Base-by-base conservation (phyloP, 257 asterid genomes). In the Gardenia jasminoides region DNA sequence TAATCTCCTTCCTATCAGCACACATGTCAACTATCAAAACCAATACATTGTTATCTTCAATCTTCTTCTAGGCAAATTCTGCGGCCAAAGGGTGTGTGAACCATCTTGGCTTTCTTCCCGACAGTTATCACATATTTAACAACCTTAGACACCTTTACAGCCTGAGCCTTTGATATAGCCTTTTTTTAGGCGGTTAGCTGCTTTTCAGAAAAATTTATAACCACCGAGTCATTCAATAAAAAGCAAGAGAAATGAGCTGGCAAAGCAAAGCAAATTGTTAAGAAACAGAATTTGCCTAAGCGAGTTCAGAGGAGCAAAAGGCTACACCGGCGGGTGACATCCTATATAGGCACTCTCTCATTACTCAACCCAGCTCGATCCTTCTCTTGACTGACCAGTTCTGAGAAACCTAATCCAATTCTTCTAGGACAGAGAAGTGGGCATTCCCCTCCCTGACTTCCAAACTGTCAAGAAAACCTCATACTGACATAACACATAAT, bases 41-140 rank as follows among this genome's bases (percentile, higher is more conserved):
- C 70, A 84, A 72, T 62, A 85, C 81, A 41, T 81, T 84, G 79
- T 84, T 81, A 58, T 84, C 87, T 75, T 84, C 87, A 44, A 84
- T 84, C 73, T 84, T 84, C 76, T 84, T 81, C 87, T 81, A 78
- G 61, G 87, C 87, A n/a, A 85, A 84, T 76, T 84, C 87, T 33
- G 87, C 78, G 6, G 87, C 81, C 76, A 84, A 82, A 7, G 87
- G 87, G 81, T 6, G 87, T 84, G 79, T 85, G 82, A 83, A 84
- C 78, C 83, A 81, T 84, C 71, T 80, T 78, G 0, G 74, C 80
- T 74, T 81, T 84, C 87, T 81, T 84, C 71, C 78, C 74, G 81
- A 82, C 76, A 30, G 83, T 47, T 46, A 86, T 20, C n/a, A 85
- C 87, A 26, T 83, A 56, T 82, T 85, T 82, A 69, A 85, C 88